Conservation (phyloP, 768 basidiomycete genomes). For the Trametopsis cervina region DNA sequence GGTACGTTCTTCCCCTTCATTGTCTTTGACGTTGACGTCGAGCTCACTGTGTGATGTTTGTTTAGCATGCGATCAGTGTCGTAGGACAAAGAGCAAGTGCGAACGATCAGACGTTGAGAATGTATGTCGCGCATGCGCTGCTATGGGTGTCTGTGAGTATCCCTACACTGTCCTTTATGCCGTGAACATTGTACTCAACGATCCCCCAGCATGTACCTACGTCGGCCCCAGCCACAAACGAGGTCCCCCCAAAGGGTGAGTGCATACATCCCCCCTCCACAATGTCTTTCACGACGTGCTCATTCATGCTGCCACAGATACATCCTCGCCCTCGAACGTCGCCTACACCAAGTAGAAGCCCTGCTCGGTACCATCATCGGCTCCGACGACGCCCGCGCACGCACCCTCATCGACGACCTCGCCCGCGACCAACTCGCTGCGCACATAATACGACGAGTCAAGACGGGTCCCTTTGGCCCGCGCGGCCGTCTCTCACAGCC, state of each 20-base stretch:
- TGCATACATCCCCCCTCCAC: too few species aligned
- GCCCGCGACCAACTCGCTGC: constrained; percentile 30
- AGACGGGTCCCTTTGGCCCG: constrained; percentile 30
- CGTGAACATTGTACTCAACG: background rate
- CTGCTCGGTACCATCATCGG: constrained; percentile 34
- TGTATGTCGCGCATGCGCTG: constrained; percentile 25
- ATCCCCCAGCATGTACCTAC: constrained; percentile 22
- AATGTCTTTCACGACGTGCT: background rate
- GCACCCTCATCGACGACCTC: constrained; percentile 27
- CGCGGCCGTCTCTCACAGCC: constrained; percentile 22
- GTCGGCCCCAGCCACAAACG: constrained; percentile 23
- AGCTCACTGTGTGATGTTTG: too few species aligned
- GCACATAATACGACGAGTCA: constrained; percentile 32
- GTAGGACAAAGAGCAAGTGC: constrained; percentile 32
- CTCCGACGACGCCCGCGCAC: constrained; percentile 33
- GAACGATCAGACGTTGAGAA: constrained; percentile 19
- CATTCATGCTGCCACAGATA: constrained; percentile 21
- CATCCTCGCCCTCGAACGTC: constrained; percentile 35
- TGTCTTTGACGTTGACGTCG: too few species aligned
- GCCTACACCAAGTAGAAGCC: constrained; percentile 38
- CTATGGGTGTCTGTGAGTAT: constrained; percentile 21
- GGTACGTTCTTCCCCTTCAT: constrained; percentile 13
- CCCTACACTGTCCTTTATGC: constrained; percentile 2
- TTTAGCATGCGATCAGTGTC: constrained; percentile 32
- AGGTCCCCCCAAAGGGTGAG: constrained; percentile 32